Conservation (phyloP, 2,329 filamentous ascomycete genomes). For the Daldinia sp. region DNA sequence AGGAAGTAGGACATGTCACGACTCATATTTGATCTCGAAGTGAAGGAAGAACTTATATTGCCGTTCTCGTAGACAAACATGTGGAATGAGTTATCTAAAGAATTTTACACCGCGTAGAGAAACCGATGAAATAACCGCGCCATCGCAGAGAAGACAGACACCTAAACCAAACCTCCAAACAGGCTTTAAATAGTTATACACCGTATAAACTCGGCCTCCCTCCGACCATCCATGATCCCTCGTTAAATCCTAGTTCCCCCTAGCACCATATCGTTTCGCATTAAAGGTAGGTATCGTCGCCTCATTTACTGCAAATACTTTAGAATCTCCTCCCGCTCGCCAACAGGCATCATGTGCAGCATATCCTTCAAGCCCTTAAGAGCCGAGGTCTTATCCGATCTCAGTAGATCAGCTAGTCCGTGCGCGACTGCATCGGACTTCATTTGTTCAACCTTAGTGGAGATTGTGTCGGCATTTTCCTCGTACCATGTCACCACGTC, state of each 20-base stretch:
- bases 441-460: conserved; percentile 85
- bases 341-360: conserved; percentile 85
- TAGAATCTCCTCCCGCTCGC: conserved; percentile 87
- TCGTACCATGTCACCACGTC: conserved; percentile 96
- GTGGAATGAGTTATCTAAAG: background rate
- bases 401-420: conserved; percentile 61
- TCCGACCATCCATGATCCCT: conserved; percentile 15
- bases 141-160: conserved; percentile 13
- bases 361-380: conserved; percentile 90
- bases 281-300: conserved; percentile 5
- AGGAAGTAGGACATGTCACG: background rate
- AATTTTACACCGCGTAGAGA: background rate
- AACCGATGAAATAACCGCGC: conserved; percentile 10
- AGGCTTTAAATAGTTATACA: conserved; percentile 25
- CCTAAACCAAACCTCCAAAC: conserved; percentile 16
- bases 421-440: conserved; percentile 75
- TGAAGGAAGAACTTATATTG: background rate
- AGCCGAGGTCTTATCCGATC: conserved; percentile 70
- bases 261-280: background rate
- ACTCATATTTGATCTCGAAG: background rate
- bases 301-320: conserved; percentile 62
- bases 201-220: background rate
- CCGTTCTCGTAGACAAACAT: background rate
- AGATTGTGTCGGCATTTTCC: conserved; percentile 86
- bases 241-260: conserved; percentile 4